A percentile compares a stretch with the other conserved stretches of the same genome.
Evolutionary conservation across 2,329 filamentous ascomycete species (phyloP).

Genomic region (Sodiomyces alkalinus): DNA sequence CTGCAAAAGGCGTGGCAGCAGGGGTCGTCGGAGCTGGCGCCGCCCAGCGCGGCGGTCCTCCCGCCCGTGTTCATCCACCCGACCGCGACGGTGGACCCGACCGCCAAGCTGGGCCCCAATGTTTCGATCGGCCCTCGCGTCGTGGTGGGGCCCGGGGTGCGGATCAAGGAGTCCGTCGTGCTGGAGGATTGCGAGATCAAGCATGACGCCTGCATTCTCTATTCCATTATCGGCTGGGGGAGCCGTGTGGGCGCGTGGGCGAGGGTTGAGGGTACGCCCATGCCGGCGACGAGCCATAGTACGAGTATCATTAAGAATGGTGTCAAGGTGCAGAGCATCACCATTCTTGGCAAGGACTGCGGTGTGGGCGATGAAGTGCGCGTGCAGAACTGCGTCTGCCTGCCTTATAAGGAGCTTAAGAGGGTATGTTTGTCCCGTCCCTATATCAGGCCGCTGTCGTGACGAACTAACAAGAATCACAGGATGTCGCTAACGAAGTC

Average conservation of each 20-base stretch:
- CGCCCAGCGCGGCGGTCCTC: slow-evolving; percentile 74
- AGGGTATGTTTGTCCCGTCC: slow-evolving; percentile 44
- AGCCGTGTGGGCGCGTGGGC: slow-evolving; percentile 97
- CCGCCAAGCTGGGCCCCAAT: slow-evolving; percentile 91
- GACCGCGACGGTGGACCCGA: slow-evolving; percentile 76
- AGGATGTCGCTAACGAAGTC: slow-evolving; percentile 76
- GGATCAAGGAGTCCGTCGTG: slow-evolving; percentile 92
- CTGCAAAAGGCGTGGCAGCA: slow-evolving; percentile 85
- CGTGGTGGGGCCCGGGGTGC: slow-evolving; percentile 68
- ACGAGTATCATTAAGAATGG: slow-evolving; percentile 96
- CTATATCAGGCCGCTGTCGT: neutral
- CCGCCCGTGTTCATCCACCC: slow-evolving; percentile 93
- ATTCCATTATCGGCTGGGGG: slow-evolving; percentile 94
- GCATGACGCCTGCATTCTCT: slow-evolving; percentile 89
- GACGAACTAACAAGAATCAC: slow-evolving; percentile 12
- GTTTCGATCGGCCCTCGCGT: slow-evolving; percentile 91
- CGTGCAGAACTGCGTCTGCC: slow-evolving; percentile 93
- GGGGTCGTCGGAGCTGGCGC: slow-evolving; percentile 65
- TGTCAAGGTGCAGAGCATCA: slow-evolving; percentile 96
- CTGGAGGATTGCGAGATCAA: slow-evolving; percentile 91
- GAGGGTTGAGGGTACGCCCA: slow-evolving; percentile 88
- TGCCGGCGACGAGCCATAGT: slow-evolving; percentile 71
- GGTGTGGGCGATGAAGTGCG: slow-evolving; percentile 84
- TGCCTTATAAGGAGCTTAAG: slow-evolving; percentile 97
- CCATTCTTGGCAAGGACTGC: slow-evolving; percentile 93